Conservation (phyloP, 805 yeast genomes). For the Debaryomyces prosopidis region DNA sequence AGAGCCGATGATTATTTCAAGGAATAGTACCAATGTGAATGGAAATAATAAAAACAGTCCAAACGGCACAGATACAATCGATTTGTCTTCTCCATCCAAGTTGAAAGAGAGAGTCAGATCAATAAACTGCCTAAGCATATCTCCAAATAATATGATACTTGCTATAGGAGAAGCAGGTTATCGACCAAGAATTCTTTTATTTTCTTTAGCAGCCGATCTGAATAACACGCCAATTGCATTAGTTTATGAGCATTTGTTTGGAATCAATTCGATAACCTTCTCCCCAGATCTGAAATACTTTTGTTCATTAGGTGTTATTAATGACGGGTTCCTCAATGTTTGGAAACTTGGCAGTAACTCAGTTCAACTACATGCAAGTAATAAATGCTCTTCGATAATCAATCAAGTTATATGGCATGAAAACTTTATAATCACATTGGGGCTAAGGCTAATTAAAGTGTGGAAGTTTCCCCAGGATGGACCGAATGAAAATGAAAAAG, state of each 20-base stretch:
- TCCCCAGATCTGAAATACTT: conserved; percentile 57
- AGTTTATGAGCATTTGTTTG: conserved; percentile 65
- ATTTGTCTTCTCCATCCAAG: conserved; percentile 20
- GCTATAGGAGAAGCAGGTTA: conserved; percentile 76
- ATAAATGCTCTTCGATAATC: conserved; percentile 62
- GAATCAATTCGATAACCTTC: conserved; percentile 55
- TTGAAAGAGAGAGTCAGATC: conserved; percentile 47
- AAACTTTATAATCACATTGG: conserved; percentile 52
- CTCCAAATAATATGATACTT: conserved; percentile 52
- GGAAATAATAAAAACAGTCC: background rate
- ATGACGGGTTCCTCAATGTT: conserved; percentile 66
- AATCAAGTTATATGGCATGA: conserved; percentile 59
- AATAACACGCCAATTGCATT: conserved; percentile 50
- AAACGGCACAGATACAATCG: conserved; percentile 8
- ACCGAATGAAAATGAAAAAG: conserved; percentile 24
- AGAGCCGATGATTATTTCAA: conserved; percentile 29
- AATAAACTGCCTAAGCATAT: conserved; percentile 56
- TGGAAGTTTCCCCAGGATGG: conserved; percentile 43
- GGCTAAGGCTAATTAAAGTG: conserved; percentile 59
- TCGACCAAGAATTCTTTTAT: conserved; percentile 63
- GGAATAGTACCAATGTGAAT: conserved; percentile 8
- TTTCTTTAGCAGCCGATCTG: conserved; percentile 54
- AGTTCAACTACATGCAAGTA: conserved; percentile 46
- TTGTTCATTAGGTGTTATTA: conserved; percentile 64
- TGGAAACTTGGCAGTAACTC: conserved; percentile 46